phyloP scores from a whole-genome alignment of 2,329 filamentous ascomycete species.

The Monilinia polystroma region DNA sequence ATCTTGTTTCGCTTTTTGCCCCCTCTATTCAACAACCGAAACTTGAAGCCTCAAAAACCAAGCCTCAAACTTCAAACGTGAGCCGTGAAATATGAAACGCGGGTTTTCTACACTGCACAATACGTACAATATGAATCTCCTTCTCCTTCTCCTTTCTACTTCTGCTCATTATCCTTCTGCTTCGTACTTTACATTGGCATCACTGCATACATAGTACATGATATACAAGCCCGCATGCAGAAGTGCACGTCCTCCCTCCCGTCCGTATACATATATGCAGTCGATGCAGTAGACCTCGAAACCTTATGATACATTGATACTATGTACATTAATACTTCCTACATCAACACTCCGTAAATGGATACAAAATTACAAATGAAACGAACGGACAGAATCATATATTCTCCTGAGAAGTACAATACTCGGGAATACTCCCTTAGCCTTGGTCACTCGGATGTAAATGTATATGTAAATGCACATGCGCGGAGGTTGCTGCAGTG shows the following conservation, averaged over 20 bases:
- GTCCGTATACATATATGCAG: neutral
- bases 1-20: too few relatives aligned
- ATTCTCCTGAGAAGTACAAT: neutral
- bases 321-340: neutral
- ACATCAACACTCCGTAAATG: neutral
- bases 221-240: neutral
- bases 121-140: neutral
- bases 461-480: neutral
- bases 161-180: too few relatives aligned
- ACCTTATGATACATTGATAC: neutral
- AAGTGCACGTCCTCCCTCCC: conserved; percentile 1
- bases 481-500: neutral
- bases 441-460: neutral
- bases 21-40: neutral
- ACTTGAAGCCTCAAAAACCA: neutral
- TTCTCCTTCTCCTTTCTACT: neutral
- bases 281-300: neutral
- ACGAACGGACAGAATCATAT: neutral
- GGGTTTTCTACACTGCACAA: neutral
- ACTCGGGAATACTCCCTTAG: neutral
- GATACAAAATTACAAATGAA: too few relatives aligned
- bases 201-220: neutral
- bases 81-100: neutral
- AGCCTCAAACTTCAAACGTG: neutral
- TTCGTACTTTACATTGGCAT: neutral